Evolutionary conservation across 306 rosid species (phyloP).

Genomic region (Mimosa pudica): DNA sequence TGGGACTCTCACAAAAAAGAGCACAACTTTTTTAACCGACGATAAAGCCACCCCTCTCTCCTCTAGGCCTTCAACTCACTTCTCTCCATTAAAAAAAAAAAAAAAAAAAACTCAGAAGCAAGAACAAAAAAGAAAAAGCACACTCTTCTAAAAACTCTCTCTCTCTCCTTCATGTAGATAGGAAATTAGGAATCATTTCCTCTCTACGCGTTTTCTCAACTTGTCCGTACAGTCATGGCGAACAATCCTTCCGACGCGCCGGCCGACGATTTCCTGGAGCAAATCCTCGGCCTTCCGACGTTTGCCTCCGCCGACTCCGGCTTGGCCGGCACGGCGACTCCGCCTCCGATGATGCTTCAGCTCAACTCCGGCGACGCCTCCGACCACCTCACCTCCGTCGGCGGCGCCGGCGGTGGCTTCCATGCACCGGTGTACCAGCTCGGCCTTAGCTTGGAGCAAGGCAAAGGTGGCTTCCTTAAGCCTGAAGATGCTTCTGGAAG

Average conservation of each 20-base stretch:
- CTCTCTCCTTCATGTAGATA: conserved; percentile 46
- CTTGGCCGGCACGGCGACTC: conserved; percentile 46
- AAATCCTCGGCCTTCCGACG: conserved; percentile 76
- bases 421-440: conserved; percentile 76
- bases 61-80: conserved; percentile 22
- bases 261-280: conserved; percentile 89
- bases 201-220: conserved; percentile 36
- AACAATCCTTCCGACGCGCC: conserved; percentile 78
- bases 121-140: neutral
- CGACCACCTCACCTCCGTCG: conserved; percentile 53
- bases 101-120: neutral
- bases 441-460: conserved; percentile 93
- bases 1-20: neutral
- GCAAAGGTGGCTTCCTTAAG: conserved; percentile 75
- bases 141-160: conserved; percentile 1
- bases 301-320: conserved; percentile 65
- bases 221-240: conserved; percentile 55
- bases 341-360: conserved; percentile 81
- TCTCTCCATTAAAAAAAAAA: neutral
- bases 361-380: conserved; percentile 80
- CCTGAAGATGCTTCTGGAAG: conserved; percentile 90
- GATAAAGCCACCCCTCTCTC: conserved; percentile 44
- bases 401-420: conserved; percentile 46
- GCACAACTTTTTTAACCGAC: conserved; percentile 36
- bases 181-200: conserved; percentile 24